phyloP scores from a whole-genome alignment of 495 filamentous ascomycete species.

The Neurospora sp. region DNA sequence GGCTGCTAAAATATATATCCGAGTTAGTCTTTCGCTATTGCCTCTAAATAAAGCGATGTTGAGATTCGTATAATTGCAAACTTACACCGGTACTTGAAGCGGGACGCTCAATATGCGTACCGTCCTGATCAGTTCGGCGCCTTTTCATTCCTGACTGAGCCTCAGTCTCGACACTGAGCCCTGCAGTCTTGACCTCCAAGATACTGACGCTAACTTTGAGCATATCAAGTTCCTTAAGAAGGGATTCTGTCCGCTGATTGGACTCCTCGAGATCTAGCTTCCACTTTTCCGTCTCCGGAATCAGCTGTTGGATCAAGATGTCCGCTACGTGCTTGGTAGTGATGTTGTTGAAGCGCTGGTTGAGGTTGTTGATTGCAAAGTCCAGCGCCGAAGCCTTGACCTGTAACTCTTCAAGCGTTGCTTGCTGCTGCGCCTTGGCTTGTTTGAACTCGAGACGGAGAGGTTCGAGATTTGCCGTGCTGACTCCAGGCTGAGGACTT shows the following conservation, averaged over 20 bases:
- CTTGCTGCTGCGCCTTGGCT: not conserved
- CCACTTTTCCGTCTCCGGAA: not conserved
- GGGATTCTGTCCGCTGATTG: too few relatives aligned
- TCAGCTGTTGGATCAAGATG: constrained; percentile 14
- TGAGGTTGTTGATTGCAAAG: constrained; percentile 4
- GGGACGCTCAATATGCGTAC: not conserved
- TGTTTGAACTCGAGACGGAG: not conserved
- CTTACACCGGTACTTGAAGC: not conserved
- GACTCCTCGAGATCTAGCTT: not conserved
- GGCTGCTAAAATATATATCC: not conserved
- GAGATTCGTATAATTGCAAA: not conserved
- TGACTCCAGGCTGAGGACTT: not conserved
- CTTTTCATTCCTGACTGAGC: not conserved
- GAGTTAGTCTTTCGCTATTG: not conserved
- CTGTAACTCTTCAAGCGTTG: not conserved
- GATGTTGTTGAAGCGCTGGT: constrained; percentile 19
- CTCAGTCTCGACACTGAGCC: not conserved
- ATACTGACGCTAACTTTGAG: not conserved
- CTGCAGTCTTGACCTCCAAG: not conserved
- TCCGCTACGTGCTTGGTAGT: constrained; percentile 17
- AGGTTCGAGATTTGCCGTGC: not conserved
- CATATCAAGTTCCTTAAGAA: not conserved
- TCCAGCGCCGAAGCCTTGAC: not conserved
- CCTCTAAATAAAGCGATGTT: not conserved
- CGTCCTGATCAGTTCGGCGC: not conserved